Base-by-base conservation (phyloP, 495 filamentous ascomycete species). In the Tuber calosporum region DNA sequence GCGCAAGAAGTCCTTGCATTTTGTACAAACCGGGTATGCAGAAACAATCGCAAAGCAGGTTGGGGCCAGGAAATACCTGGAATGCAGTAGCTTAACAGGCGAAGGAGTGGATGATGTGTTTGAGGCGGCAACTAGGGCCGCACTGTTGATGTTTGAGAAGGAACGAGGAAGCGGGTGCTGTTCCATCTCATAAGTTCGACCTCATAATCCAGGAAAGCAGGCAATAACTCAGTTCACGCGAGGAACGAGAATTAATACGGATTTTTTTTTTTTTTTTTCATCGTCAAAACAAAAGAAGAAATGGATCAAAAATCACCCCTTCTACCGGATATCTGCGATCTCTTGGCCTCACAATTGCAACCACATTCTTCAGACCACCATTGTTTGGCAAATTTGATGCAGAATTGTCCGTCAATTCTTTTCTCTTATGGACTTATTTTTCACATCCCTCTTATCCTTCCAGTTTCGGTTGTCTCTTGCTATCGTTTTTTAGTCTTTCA, bases 91-190 rank as follows among this genome's bases (percentile, higher is more conserved):
- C 41, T 83, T 99, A 77, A 97, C 92, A n/a, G 95, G 95, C 68
- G 96, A 99, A 81, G 95, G 95, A 19, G 95, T 99, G 36, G 95
- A 99, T 83, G 95, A 99, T 83, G 95, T 99, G 19, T 99, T 99
- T 81, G 95, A 99, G 82, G 95, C 95, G 39, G 95, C 95, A 13
- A 99, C 95, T 71, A 87, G 95, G 80, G 94, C 95, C n/a, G 94
- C 95, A 39, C 85, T 99, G 71, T 86, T 97, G 30, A 94, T 89
- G 45, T 95, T 96, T 73, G 94, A 98, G 79, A 94, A 94, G 83
- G 88, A 89, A 38, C 92, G 96, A 82, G 87, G 89, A 70, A 84
- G 85, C 67, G 90, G 91, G 26, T 98, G 95, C 86, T 99, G 95
- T 84, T 87, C 92, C 67, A 94, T 99, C 80, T 88, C 98, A 88